phyloP scores from a whole-genome alignment of 805 yeast species.

The Kregervanrija fluxuum region DNA sequence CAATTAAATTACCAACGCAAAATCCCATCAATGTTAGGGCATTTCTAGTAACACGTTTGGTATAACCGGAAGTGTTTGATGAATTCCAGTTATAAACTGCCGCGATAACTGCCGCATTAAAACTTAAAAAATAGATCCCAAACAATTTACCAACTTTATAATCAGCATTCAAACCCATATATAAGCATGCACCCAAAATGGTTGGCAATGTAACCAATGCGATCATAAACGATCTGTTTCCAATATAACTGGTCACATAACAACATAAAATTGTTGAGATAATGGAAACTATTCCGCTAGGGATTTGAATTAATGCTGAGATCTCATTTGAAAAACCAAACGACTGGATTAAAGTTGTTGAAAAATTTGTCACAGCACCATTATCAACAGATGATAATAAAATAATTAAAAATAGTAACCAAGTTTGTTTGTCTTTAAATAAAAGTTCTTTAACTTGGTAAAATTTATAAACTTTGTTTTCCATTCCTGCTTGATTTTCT shows the following conservation, averaged over 20 bases:
- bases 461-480: conserved; percentile 23
- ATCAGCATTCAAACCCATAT: conserved; percentile 19
- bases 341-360: conserved; percentile 18
- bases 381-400: conserved; percentile 24
- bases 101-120: conserved; percentile 19
- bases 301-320: conserved; percentile 28
- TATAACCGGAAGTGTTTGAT: conserved; percentile 27
- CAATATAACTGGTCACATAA: conserved; percentile 7
- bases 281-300: conserved; percentile 26
- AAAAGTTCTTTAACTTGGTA: conserved; percentile 21
- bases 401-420: conserved; percentile 14
- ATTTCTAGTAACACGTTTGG: conserved; percentile 17
- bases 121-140: conserved; percentile 24
- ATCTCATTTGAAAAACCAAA: conserved; percentile 25
- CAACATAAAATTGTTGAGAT: conserved; percentile 14
- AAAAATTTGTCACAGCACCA: conserved; percentile 24
- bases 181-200: conserved; percentile 23
- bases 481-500: conserved; percentile 26
- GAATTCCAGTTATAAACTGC: conserved; percentile 8
- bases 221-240: conserved; percentile 16
- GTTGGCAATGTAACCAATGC: conserved; percentile 24
- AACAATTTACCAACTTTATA: conserved; percentile 22
- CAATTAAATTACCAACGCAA: conserved; percentile 21
- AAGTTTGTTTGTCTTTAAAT: conserved; percentile 18
- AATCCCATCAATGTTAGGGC: conserved; percentile 19